These are phyloP conservation scores for Calvatia gigantea DNA, from an alignment of 768 basidiomycete genomes.

Conservation along the genomic window DNA sequence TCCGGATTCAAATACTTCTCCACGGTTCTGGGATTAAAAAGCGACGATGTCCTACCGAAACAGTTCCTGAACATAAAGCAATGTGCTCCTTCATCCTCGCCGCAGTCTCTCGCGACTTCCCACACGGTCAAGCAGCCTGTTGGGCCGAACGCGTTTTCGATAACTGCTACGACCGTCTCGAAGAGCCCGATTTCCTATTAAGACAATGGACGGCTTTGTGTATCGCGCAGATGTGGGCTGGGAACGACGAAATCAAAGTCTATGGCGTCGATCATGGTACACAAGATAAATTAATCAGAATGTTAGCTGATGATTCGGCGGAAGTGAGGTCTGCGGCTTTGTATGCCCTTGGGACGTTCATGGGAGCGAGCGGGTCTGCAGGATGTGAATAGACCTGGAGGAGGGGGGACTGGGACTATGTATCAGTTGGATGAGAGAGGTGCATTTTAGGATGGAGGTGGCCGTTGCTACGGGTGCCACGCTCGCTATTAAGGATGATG, in stretches of 20 bases:
- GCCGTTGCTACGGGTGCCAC: constrained; percentile 88
- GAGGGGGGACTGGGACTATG: constrained; percentile 83
- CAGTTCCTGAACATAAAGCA: constrained; percentile 89
- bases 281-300: constrained; percentile 75
- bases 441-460: constrained; percentile 86
- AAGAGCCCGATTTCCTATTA: constrained; percentile 88
- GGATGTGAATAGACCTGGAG: constrained; percentile 64
- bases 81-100: constrained; percentile 98
- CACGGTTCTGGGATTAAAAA: constrained; percentile 64
- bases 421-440: constrained; percentile 71
- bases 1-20: constrained; percentile 86
- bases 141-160: constrained; percentile 81
- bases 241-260: constrained; percentile 85
- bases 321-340: constrained; percentile 92
- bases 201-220: constrained; percentile 94
- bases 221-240: constrained; percentile 94
- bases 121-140: constrained; percentile 84
- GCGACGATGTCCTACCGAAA: constrained; percentile 83
- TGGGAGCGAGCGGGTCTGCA: constrained; percentile 84
- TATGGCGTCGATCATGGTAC: constrained; percentile 75
- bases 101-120: constrained; percentile 85
- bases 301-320: constrained; percentile 83
- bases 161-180: constrained; percentile 77
- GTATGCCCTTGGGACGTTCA: constrained; percentile 89
- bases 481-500: constrained; percentile 88